phyloP scores from a whole-genome alignment of 1,284 basidiomycete species.

The Schizophyllum amplum region DNA sequence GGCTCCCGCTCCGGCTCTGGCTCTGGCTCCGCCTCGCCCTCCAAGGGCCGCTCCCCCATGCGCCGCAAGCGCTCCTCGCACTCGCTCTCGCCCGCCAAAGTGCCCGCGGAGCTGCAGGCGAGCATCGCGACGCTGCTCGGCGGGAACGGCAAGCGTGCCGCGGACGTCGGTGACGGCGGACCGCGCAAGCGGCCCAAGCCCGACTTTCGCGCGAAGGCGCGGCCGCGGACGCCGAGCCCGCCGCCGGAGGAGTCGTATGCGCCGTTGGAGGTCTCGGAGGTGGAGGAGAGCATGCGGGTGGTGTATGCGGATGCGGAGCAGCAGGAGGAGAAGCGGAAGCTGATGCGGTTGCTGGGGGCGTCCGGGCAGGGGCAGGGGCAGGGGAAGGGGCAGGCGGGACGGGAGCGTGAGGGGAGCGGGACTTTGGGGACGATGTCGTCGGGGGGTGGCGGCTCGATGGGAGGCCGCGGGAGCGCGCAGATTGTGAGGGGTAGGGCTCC shows the following conservation, averaged over 20 bases:
- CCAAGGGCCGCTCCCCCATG: constrained; percentile 1
- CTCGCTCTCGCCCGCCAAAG: constrained; percentile 29
- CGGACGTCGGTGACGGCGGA: constrained; percentile 30
- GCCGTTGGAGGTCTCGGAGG: constrained; percentile 10
- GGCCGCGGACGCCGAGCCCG: constrained; percentile 9
- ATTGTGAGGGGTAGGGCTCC: too few species aligned
- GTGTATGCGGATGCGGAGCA: constrained; percentile 64
- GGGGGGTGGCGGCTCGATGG: too few species aligned
- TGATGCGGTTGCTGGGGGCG: neutral
- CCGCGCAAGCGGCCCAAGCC: constrained; percentile 36
- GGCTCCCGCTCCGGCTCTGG: too few species aligned
- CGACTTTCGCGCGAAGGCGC: constrained; percentile 14
- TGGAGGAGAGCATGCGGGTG: constrained; percentile 43
- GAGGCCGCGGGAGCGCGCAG: too few species aligned
- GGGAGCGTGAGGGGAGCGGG: too few species aligned
- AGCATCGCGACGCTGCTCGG: constrained; percentile 59
- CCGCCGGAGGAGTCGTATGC: constrained; percentile 4
- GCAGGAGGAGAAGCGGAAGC: constrained; percentile 38
- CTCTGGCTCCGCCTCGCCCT: constrained; percentile 1
- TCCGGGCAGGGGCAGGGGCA: neutral
- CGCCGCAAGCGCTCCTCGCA: constrained; percentile 15
- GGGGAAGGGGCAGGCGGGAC: neutral
- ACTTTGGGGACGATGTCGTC: too few species aligned
- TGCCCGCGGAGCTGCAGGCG: constrained; percentile 48
- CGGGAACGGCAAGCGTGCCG: constrained; percentile 24